Base-by-base conservation (phyloP, 345 rosid genomes). In the Rhodamnia argentea region DNA sequence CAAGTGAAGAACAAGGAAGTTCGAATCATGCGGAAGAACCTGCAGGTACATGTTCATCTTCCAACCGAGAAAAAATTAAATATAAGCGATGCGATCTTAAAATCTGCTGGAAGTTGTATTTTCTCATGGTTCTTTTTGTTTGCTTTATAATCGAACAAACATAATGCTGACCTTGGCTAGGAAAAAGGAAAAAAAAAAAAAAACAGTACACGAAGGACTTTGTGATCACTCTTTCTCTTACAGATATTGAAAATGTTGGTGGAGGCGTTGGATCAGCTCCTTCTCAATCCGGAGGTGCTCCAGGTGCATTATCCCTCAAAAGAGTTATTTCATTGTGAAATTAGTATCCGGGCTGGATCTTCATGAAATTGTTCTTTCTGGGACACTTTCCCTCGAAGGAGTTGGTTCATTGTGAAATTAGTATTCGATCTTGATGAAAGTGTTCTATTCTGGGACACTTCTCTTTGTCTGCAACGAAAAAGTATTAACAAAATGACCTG, bases 231-330 rank as follows among this genome's bases (percentile, higher is more conserved):
- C 11, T 62, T 62, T 62, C 75, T 27, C 11, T 4, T 3, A 7
- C 22, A 15, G 1, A 3, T 27, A 14, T 29, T 62, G 12, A 29
- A 62, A 0, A 14, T 62, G 23, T 6, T 7, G 0, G 1, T 7
- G 0, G 0, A 62, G 14, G 42, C 2, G 0, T 14, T 62, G 1
- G 0, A 27, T 27, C 5, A 5, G 22, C 0, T 5, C 0, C 11
- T 62, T 62, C 40, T 0, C 22, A 29, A 62, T 62, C 22, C 0
- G 0, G 5, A 64, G 42, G 42, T 16, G 42, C 12, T 15, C 1
- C 12, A 8, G 23, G 76, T 64, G 76, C 1, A 5, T 64, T 27
- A 29, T 15, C 11, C n/a, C 12, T 29, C 42, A 0, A 29, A 29
- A 8, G 42, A 15, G 23, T 64, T 29, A 2, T 29, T 29, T 8